Evolutionary conservation across 1,284 basidiomycete genomes (phyloP).

Genomic region (Boletus sp.): DNA sequence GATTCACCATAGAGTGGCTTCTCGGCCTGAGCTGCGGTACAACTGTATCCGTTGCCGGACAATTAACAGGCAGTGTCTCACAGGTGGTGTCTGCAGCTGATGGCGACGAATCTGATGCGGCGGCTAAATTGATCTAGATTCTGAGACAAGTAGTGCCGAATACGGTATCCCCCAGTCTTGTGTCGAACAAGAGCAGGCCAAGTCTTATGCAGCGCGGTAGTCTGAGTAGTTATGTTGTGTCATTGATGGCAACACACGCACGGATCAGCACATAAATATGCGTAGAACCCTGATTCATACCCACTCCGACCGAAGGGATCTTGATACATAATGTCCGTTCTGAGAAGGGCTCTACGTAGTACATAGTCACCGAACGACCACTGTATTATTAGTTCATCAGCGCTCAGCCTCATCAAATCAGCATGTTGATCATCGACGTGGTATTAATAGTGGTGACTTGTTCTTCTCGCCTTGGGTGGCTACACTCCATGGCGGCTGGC

Average conservation of each 20-base stretch:
- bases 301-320: neutral
- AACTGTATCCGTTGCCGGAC: conserved; percentile 4
- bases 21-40: conserved; percentile 3
- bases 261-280: conserved; percentile 4
- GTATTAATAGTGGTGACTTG: too few relatives aligned
- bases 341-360: too few relatives aligned
- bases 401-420: conserved; percentile 4
- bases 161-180: neutral
- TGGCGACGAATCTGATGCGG: conserved; percentile 11
- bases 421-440: conserved; percentile 9
- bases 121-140: neutral
- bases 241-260: conserved; percentile 1
- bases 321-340: neutral
- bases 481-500: too few relatives aligned
- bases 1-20: conserved; percentile 18
- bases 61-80: conserved; percentile 13
- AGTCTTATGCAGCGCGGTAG: too few relatives aligned
- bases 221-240: neutral
- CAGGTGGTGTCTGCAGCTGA: too few relatives aligned
- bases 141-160: neutral
- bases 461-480: too few relatives aligned
- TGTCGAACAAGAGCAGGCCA: neutral
- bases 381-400: too few relatives aligned
- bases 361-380: neutral
- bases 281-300: neutral